Percentiles rank a stretch among this genome's conserved stretches.
Evolutionary conservation across 2,329 filamentous ascomycete species (phyloP).

Genomic region (Rhexocercosporidium sp.): DNA sequence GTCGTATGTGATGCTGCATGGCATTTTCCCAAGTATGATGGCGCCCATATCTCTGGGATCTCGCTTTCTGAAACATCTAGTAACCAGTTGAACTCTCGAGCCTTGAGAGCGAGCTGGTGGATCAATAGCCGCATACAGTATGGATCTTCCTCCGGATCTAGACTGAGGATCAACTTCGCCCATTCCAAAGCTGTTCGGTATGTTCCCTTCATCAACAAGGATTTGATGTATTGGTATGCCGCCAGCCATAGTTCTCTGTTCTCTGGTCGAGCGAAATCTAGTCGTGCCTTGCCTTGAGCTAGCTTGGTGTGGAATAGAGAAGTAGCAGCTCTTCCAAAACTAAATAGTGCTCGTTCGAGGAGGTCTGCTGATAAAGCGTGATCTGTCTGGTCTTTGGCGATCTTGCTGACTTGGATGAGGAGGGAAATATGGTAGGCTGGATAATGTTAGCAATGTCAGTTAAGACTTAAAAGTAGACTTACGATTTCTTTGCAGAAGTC

Average conservation of each 20-base stretch:
- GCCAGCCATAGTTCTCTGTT: constrained; percentile 94
- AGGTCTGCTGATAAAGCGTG: constrained; percentile 85
- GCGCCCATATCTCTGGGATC: constrained; percentile 47
- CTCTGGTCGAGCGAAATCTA: constrained; percentile 82
- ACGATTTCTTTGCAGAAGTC: constrained; percentile 72
- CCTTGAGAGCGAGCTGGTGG: constrained; percentile 83
- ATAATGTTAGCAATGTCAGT: constrained; percentile 27
- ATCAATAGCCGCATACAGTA: constrained; percentile 83
- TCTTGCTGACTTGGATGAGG: constrained; percentile 89
- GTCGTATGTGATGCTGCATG: constrained; percentile 69
- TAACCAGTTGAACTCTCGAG: constrained; percentile 77
- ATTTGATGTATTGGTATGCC: constrained; percentile 85
- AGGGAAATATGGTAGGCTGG: constrained; percentile 88
- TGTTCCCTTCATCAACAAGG: constrained; percentile 87
- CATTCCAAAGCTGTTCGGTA: constrained; percentile 94
- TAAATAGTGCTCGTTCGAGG: constrained; percentile 88
- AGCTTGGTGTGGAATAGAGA: constrained; percentile 81
- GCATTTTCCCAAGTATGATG: not conserved
- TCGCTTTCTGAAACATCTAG: constrained; percentile 66
- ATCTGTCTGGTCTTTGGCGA: constrained; percentile 90
- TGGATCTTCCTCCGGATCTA: constrained; percentile 76
- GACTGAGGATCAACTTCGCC: constrained; percentile 80
- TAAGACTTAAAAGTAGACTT: constrained; percentile 33
- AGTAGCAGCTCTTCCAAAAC: constrained; percentile 86
- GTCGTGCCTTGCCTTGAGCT: constrained; percentile 75